Conservation (phyloP, 2,329 filamentous ascomycete species). For the Lasiodiplodia hormozganensis region DNA sequence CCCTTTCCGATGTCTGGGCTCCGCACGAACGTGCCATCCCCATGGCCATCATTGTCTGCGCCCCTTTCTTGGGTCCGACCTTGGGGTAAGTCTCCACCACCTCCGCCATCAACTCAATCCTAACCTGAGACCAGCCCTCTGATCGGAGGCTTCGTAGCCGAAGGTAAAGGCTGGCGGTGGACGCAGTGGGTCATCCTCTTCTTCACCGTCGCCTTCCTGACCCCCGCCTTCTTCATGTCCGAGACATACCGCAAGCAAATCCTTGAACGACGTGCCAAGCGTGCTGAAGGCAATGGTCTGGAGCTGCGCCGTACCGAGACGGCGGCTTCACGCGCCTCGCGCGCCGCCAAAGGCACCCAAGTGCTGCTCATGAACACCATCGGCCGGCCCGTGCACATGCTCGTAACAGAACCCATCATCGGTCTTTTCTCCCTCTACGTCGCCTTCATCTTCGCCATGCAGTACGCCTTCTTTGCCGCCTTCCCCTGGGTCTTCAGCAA, state of each 20-base stretch:
- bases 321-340: constrained; percentile 30
- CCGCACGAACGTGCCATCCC: constrained; percentile 41
- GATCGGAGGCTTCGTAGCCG: constrained; percentile 48
- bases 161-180: constrained; percentile 49
- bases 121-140: constrained; percentile 38
- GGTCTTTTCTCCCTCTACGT: constrained; percentile 50
- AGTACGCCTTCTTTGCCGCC: constrained; percentile 39
- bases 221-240: constrained; percentile 48
- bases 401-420: constrained; percentile 52
- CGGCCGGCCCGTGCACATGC: constrained; percentile 37
- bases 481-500: constrained; percentile 34
- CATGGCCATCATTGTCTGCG: constrained; percentile 42
- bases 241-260: constrained; percentile 63
- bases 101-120: background rate
- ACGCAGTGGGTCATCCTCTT: constrained; percentile 50
- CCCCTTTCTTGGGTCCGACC: constrained; percentile 46
- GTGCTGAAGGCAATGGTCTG: constrained; percentile 37
- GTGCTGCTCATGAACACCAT: constrained; percentile 49
- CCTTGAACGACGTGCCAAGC: constrained; percentile 42
- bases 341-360: constrained; percentile 35
- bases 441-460: constrained; percentile 50
- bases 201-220: constrained; percentile 44
- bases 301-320: constrained; percentile 30
- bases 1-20: constrained; percentile 45
- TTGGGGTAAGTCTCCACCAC: constrained; percentile 38